Evolutionary conservation across 805 yeast genomes (phyloP).

Genomic region (Ogataea siamensis): DNA sequence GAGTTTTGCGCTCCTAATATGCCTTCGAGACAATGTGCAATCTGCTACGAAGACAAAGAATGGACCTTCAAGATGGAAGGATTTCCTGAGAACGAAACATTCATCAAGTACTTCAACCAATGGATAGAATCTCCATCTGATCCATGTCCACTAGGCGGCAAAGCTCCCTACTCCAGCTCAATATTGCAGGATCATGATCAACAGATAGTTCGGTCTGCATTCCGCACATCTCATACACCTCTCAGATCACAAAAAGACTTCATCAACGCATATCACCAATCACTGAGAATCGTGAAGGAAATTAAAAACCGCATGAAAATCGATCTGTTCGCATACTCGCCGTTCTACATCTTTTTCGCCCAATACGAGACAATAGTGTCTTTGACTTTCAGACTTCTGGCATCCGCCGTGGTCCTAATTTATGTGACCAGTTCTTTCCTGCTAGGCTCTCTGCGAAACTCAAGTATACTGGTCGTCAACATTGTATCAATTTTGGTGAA

Average conservation of each 20-base stretch:
- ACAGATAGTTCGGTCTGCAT: constrained; percentile 55
- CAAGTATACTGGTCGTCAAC: constrained; percentile 53
- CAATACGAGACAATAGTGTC: constrained; percentile 70
- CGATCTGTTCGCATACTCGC: constrained; percentile 84
- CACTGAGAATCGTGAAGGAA: constrained; percentile 63
- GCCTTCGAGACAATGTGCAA: constrained; percentile 67
- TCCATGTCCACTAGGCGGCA: constrained; percentile 93
- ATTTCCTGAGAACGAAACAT: constrained; percentile 69
- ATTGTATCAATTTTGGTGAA: constrained; percentile 65
- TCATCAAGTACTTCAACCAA: constrained; percentile 65
- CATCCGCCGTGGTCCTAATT: constrained; percentile 49
- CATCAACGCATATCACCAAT: constrained; percentile 72
- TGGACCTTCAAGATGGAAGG: constrained; percentile 80
- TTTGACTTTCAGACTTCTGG: constrained; percentile 55
- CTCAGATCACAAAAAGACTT: constrained; percentile 81
- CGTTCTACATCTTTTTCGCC: constrained; percentile 88
- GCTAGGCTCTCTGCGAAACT: constrained; percentile 64
- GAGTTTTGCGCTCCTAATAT: constrained; percentile 67
- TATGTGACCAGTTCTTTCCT: constrained; percentile 52
- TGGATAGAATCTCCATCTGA: constrained; percentile 86
- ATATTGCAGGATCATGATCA: constrained; percentile 44
- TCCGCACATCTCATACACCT: constrained; percentile 78
- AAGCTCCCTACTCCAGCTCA: constrained; percentile 79
- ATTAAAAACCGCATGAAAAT: constrained; percentile 41
- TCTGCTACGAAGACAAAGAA: constrained; percentile 62